Conservation (phyloP, 257 asterid species). For the Lycium ferocissimum region DNA sequence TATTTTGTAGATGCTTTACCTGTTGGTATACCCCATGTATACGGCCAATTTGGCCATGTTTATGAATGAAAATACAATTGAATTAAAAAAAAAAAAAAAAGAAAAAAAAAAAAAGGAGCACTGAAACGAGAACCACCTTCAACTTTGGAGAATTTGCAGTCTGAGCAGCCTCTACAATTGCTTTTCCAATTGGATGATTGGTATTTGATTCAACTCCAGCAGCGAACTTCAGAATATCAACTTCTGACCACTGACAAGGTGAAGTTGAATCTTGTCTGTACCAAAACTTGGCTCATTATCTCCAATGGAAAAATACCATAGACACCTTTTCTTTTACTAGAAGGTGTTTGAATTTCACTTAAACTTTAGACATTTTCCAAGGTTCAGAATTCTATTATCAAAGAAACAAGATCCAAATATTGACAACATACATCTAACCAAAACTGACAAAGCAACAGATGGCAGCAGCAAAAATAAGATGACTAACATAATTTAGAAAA, state of each 20-base stretch:
- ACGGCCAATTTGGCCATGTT: too few species aligned
- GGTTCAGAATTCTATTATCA: background rate
- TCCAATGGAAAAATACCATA: slow-evolving; percentile 31
- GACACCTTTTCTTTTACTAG: slow-evolving; percentile 23
- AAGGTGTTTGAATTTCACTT: slow-evolving; percentile 8
- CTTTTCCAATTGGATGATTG: slow-evolving; percentile 97
- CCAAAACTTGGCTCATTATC: slow-evolving; percentile 37
- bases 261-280: slow-evolving; percentile 64
- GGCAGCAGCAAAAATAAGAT: slow-evolving; percentile 4
- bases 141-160: slow-evolving; percentile 55
- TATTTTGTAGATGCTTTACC: too few species aligned
- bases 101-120: background rate
- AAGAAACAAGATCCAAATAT: slow-evolving; percentile 13
- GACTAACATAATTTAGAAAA: slow-evolving; percentile 18
- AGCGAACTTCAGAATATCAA: slow-evolving; percentile 80
- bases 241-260: slow-evolving; percentile 71
- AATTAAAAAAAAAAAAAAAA: background rate
- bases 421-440: slow-evolving; percentile 1
- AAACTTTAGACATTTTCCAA: background rate
- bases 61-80: too few species aligned
- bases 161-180: slow-evolving; percentile 89
- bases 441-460: slow-evolving; percentile 20
- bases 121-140: slow-evolving; percentile 54
- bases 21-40: too few species aligned
- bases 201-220: slow-evolving; percentile 97